Evolutionary conservation across 2,329 filamentous ascomycete species (phyloP).

Genomic region (Botrytis fabae): DNA sequence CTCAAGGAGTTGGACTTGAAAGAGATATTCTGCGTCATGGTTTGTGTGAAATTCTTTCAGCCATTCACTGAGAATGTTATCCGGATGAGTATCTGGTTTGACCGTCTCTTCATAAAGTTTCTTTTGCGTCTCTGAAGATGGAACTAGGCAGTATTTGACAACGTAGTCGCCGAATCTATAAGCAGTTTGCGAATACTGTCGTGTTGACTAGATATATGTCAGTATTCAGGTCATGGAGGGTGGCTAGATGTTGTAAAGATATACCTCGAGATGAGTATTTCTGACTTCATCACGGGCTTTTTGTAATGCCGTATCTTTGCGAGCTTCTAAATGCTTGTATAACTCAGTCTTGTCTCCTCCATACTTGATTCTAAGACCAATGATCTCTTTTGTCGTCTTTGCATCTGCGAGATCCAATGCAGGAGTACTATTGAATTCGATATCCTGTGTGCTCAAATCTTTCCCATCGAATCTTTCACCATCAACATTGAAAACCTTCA

Average conservation of each 20-base stretch:
- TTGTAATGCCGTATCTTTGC: slow-evolving; percentile 44
- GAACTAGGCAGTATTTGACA: slow-evolving; percentile 50
- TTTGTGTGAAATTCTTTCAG: slow-evolving; percentile 44
- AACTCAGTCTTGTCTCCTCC: slow-evolving; percentile 44
- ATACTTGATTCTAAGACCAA: slow-evolving; percentile 45
- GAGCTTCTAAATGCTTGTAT: slow-evolving; percentile 45
- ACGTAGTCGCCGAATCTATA: slow-evolving; percentile 51
- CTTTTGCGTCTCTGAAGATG: slow-evolving; percentile 44
- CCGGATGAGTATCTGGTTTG: slow-evolving; percentile 40
- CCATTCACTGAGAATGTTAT: slow-evolving; percentile 45
- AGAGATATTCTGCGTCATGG: slow-evolving; percentile 46
- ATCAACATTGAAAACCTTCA: slow-evolving; percentile 52
- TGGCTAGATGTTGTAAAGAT: neutral
- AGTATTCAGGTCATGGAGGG: slow-evolving; percentile 35
- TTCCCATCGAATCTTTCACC: slow-evolving; percentile 46
- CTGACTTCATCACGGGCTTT: slow-evolving; percentile 44
- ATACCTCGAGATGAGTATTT: slow-evolving; percentile 34
- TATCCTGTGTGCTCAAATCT: slow-evolving; percentile 42
- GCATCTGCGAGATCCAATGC: slow-evolving; percentile 49
- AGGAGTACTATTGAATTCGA: slow-evolving; percentile 52
- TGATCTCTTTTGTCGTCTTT: slow-evolving; percentile 48
- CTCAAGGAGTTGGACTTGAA: slow-evolving; percentile 50
- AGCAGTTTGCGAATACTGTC: slow-evolving; percentile 49
- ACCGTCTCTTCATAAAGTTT: slow-evolving; percentile 45
- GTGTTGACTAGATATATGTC: slow-evolving; percentile 37